These are phyloP conservation scores for Hippophae gyantsensis DNA, from an alignment of 306 rosid genomes.

Conservation along the genomic window DNA sequence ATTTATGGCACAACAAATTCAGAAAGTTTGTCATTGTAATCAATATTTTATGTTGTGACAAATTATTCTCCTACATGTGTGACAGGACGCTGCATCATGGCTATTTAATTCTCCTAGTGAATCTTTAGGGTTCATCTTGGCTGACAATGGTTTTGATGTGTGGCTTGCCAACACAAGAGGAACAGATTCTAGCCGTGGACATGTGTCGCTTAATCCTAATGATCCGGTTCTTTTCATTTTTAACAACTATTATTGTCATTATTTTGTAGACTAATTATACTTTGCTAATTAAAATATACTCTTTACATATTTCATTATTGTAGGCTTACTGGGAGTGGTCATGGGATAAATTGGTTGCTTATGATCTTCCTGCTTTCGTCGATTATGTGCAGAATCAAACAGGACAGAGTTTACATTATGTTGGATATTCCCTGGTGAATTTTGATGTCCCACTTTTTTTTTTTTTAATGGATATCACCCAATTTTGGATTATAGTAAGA, in stretches of 20 bases:
- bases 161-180: slow-evolving; percentile 72
- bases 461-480: background rate
- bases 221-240: slow-evolving; percentile 31
- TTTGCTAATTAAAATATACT: too few species aligned
- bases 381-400: slow-evolving; percentile 46
- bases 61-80: too few species aligned
- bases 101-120: slow-evolving; percentile 39
- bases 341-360: slow-evolving; percentile 70
- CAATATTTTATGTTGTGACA: too few species aligned
- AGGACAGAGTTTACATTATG: slow-evolving; percentile 53
- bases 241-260: background rate
- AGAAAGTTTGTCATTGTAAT: too few species aligned
- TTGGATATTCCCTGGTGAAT: slow-evolving; percentile 63
- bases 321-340: slow-evolving; percentile 75
- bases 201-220: slow-evolving; percentile 22
- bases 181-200: slow-evolving; percentile 47
- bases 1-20: too few species aligned
- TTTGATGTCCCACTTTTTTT: background rate
- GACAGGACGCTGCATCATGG: slow-evolving; percentile 38
- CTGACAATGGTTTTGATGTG: slow-evolving; percentile 58
- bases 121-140: slow-evolving; percentile 53
- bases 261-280: background rate
- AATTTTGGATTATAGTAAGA: background rate
- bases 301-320: background rate
- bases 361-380: slow-evolving; percentile 63